These are phyloP conservation scores for Coccomyxa sp. DNA, from an alignment of 139 green algal species.

Conservation along the genomic window DNA sequence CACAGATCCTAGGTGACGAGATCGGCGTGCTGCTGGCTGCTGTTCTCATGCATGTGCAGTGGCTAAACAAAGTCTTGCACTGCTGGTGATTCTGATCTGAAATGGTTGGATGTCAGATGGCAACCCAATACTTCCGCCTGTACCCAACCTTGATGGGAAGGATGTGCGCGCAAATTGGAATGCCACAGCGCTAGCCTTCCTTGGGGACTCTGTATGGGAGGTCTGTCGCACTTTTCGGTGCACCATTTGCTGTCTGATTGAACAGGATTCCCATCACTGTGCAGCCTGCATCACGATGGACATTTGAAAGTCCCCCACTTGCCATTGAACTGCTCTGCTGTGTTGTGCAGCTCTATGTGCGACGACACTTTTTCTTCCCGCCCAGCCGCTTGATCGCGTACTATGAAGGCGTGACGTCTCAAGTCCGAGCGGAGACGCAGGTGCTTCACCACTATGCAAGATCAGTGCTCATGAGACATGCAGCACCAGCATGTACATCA, in stretches of 20 bases:
- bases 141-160: constrained; percentile 32
- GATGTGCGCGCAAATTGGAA: constrained; percentile 36
- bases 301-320: neutral
- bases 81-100: too few relatives aligned
- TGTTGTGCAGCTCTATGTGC: constrained; percentile 43
- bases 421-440: constrained; percentile 59
- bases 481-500: too few relatives aligned
- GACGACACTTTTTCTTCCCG: constrained; percentile 45
- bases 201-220: constrained; percentile 61
- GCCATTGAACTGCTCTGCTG: neutral
- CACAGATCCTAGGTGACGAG: too few relatives aligned
- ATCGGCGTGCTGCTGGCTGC: too few relatives aligned
- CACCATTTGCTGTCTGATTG: neutral
- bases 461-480: neutral
- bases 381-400: constrained; percentile 32
- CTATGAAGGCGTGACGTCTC: constrained; percentile 27
- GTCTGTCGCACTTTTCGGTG: neutral
- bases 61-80: too few relatives aligned
- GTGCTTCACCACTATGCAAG: neutral
- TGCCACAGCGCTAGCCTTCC: constrained; percentile 41
- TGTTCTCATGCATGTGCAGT: too few relatives aligned
- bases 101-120: too few relatives aligned
- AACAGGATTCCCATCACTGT: neutral
- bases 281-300: neutral
- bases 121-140: constrained; percentile 16